Percentiles rank a stretch among this genome's conserved stretches.
phyloP scores from a whole-genome alignment of 306 rosid species.

The Cucurbita ficifolia region DNA sequence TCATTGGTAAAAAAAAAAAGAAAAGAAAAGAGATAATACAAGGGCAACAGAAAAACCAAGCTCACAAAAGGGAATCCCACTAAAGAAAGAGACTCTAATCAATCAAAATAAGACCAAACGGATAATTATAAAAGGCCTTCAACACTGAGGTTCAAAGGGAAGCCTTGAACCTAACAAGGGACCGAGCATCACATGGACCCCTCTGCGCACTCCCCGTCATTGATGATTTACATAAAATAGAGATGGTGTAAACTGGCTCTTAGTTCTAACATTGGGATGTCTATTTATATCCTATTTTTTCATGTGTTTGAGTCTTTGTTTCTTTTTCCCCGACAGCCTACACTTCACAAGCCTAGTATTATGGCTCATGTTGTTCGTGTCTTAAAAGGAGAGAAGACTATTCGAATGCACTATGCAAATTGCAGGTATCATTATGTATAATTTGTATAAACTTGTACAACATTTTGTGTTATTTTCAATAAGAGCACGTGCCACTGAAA shows the following conservation, averaged over 20 bases:
- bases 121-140: no score
- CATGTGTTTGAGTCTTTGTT: background rate
- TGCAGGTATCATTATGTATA: slow-evolving; percentile 17
- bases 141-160: no score
- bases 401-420: slow-evolving; percentile 92
- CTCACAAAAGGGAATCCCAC: no score
- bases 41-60: no score
- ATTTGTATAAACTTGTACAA: background rate
- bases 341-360: slow-evolving; percentile 97
- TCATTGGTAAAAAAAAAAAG: no score
- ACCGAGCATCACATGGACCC: no score
- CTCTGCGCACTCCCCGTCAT: background rate
- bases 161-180: no score
- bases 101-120: no score
- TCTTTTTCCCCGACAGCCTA: slow-evolving; percentile 51
- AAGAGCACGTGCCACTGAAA: slow-evolving; percentile 6
- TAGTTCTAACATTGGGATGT: background rate
- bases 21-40: no score
- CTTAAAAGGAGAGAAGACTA: slow-evolving; percentile 85
- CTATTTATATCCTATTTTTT: background rate
- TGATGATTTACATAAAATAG: background rate
- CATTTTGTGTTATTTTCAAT: background rate
- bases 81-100: no score
- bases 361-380: slow-evolving; percentile 93
- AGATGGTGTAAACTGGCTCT: background rate